Base-by-base conservation (phyloP, 2,329 filamentous ascomycete species). In the Exophiala spinifera region DNA sequence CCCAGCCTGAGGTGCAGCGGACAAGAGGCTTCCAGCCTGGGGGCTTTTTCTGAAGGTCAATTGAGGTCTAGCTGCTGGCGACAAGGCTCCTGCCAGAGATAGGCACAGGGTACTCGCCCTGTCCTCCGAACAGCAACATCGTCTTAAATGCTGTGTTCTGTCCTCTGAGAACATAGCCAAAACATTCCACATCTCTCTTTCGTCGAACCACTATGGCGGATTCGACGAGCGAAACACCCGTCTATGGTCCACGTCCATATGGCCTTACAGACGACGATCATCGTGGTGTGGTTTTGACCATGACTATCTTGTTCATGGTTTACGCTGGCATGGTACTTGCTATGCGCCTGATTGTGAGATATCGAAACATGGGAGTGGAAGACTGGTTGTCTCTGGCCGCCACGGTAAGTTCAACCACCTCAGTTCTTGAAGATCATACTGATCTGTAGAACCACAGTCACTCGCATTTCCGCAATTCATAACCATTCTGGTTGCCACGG, bases 321-420 rank as follows among this genome's bases (percentile, higher is more conserved):
- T 60, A 60, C 42, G 49, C 51, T 19, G 37, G 43, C 46, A 47
- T 60, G 57, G 42, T 57, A 6, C 37, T 60, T 17, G 55, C n/a
- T 5, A 55, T 60, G 51, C 55, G 57, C n/a, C 21, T 57, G 20
- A 48, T 42, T 13, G 45, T n/a, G 31, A 57, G 47, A 20, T 44
- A 51, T 42, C 49, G 45, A 13, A 52, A 49, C 5, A 60, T 60
- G 44, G 57, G 51, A 3, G 8, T 57, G 13, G 57, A 60, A 28
- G 57, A 60, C 42, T 55, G 51, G 50, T 45, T 60, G 17, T 43
- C 57, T n/a, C 43, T 60, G 28, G 43, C 33, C 19, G 54, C 50
- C 8, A 56, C 53, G 6, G 57, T 55, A 34, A 14, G 46, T 57
- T 42, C 23, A 36, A 13, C n/a, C 11, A 21, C 45, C 3, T 13